Evolutionary conservation across 352 stramenopile genomes (phyloP).

Genomic region (Phytopythium mirpurense): DNA sequence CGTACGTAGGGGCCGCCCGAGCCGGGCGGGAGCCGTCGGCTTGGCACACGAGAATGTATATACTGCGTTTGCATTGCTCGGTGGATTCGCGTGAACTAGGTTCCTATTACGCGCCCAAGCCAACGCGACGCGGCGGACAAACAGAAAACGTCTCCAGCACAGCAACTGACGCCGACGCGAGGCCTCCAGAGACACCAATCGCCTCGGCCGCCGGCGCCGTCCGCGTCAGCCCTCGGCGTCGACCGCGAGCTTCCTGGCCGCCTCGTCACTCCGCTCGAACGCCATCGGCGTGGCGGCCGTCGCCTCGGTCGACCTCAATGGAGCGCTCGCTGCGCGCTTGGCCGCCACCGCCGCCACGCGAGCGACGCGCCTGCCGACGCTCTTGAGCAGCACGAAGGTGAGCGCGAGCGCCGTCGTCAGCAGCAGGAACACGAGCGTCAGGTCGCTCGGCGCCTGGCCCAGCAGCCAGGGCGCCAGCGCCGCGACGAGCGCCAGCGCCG

Average conservation of each 20-base stretch:
- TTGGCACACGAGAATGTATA: no score
- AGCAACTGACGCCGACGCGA: no score
- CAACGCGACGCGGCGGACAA: no score
- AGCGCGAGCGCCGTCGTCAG: constrained; percentile 52
- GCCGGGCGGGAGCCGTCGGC: no score
- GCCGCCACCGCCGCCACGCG: not conserved
- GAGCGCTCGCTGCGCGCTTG: not conserved
- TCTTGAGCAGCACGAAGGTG: constrained; percentile 41
- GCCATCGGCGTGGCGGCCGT: not conserved
- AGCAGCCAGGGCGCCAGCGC: constrained; percentile 64
- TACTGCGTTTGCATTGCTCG: no score
- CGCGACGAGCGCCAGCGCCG: constrained; percentile 43
- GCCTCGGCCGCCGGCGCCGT: no score
- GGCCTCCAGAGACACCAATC: no score
- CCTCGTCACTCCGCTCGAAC: not conserved
- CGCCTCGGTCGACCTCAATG: not conserved
- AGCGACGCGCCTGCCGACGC: constrained; percentile 13
- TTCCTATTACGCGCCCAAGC: no score
- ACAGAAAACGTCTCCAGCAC: no score
- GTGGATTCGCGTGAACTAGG: no score
- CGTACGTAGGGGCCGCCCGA: no score
- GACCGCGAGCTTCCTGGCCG: not conserved
- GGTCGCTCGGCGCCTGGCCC: constrained; percentile 36
- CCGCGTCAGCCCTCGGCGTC: not conserved
- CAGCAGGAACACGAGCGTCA: constrained; percentile 60